Evolutionary conservation across 352 stramenopile species (phyloP), one percentile per base, ranked within the genome.

Genomic region (Saprolegnia diclina): DNA sequence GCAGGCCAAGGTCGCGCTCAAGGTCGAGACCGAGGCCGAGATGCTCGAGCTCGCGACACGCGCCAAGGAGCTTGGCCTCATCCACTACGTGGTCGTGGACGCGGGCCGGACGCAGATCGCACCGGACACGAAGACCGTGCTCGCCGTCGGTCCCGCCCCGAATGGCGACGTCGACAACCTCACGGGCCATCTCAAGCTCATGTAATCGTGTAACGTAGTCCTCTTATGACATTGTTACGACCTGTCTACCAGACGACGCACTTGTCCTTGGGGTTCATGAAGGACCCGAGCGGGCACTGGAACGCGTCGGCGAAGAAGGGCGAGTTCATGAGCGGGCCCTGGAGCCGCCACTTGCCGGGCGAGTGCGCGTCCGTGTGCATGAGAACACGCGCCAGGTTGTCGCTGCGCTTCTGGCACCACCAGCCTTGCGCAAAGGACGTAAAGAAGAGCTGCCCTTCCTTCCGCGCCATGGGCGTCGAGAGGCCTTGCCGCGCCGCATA

Each of bases 61-160:
- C 42, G 87, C 87, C 21, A 73, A 79, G 13, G 85, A 79, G 56
- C 71, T 75, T 46, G 82, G 83, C 56, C 77, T 95, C 48, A 74
- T 91, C 32, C 78, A 92, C 69, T 95, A 95, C 72, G 72, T 93
- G 22, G 87, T 95, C 69, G 87, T 95, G 64, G 87, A 95, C 38
- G 87, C 87, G 26, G 87, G 87, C 0, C 80, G 87, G 37, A 95
- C 87, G 62, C 87, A 95, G 76, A 95, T 95, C 72, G 87, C 87
- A 7, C 83, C 85, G 0, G 80, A 92, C 24, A 87, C 75, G 38
- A 95, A 95, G 81, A 95, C 87, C 6, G 87, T 95, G 48, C 54
- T 95, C 50, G 80, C 78, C 54, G 92, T 95, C 63, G 87, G 87
- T 0, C 87, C 87, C 0, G 87, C 87, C 4, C 78, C 87, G 18